Evolutionary conservation across 2,329 filamentous ascomycete genomes (phyloP).

Genomic region (Aspergillus aculeatinus): DNA sequence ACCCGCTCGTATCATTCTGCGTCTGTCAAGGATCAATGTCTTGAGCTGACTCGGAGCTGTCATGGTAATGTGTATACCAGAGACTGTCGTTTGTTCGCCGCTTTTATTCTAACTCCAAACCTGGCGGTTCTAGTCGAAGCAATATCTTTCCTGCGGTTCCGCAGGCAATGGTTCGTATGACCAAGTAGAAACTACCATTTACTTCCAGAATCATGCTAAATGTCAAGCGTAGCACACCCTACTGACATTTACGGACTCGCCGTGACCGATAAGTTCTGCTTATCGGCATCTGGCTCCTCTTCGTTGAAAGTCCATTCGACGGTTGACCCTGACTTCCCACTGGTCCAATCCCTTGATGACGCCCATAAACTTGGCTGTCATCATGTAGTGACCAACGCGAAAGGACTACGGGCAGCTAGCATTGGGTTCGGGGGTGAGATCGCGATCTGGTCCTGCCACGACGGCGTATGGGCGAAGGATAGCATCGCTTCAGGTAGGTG

Average conservation of each 20-base stretch:
- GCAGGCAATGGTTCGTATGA: conserved; percentile 71
- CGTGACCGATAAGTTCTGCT: conserved; percentile 67
- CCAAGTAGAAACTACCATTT: neutral
- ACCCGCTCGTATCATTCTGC: neutral
- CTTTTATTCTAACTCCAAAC: conserved; percentile 6
- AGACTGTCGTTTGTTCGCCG: neutral
- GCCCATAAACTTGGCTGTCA: conserved; percentile 90
- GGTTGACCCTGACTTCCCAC: conserved; percentile 66
- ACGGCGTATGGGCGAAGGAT: conserved; percentile 56
- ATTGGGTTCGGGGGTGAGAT: conserved; percentile 88
- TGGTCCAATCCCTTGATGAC: conserved; percentile 73
- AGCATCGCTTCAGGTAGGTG: conserved; percentile 45
- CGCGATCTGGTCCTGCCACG: conserved; percentile 71
- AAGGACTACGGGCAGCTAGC: conserved; percentile 73
- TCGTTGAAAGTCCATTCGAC: conserved; percentile 79
- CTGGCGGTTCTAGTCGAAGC: conserved; percentile 71
- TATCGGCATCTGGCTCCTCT: conserved; percentile 84
- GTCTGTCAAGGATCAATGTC: neutral
- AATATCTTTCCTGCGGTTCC: conserved; percentile 92
- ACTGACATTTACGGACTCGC: conserved; percentile 84
- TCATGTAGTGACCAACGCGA: conserved; percentile 71
- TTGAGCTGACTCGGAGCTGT: neutral
- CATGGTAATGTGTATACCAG: conserved; percentile 2
- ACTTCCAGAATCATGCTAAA: conserved; percentile 25
- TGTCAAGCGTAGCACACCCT: conserved; percentile 63